Evolutionary conservation across 371 early-diverging fungal species (phyloP).

Genomic region (Blakeslea trispora): DNA sequence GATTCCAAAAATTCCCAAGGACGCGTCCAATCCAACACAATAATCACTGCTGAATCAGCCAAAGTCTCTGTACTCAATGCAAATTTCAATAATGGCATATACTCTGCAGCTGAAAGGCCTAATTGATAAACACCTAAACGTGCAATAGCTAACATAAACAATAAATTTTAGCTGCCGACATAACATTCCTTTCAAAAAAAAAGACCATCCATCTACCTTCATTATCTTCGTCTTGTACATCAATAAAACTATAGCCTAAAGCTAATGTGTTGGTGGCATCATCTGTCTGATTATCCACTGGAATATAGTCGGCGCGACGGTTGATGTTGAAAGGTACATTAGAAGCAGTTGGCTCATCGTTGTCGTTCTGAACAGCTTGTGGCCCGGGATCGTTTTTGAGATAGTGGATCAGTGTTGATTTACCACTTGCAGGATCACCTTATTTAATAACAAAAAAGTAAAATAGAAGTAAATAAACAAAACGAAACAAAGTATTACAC

Average conservation of each 20-base stretch:
- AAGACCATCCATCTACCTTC: too few species aligned
- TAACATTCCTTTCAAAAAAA: too few species aligned
- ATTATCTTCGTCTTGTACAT: conserved; percentile 85
- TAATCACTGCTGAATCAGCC: conserved; percentile 67
- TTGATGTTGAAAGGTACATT: conserved; percentile 42
- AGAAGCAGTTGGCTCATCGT: conserved; percentile 36
- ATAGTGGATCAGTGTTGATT: conserved; percentile 71
- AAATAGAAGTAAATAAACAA: conserved; percentile 3
- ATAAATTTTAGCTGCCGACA: too few species aligned
- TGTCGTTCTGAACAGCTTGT: conserved; percentile 39
- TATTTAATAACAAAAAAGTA: background rate
- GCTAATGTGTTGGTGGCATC: conserved; percentile 75
- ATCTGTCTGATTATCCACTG: conserved; percentile 59
- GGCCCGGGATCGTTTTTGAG: conserved; percentile 66
- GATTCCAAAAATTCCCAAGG: conserved; percentile 89
- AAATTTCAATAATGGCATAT: conserved; percentile 73
- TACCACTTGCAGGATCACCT: conserved; percentile 78
- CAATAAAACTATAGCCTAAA: conserved; percentile 80
- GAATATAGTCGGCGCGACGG: conserved; percentile 40
- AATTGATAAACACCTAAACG: conserved; percentile 86
- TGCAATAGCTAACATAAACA: conserved; percentile 67
- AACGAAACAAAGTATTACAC: background rate
- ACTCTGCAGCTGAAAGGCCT: conserved; percentile 72
- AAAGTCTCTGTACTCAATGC: conserved; percentile 73
- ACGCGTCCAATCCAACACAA: conserved; percentile 90